phyloP scores from a whole-genome alignment of 2,329 filamentous ascomycete genomes.

The Metarhizium anisopliae region DNA sequence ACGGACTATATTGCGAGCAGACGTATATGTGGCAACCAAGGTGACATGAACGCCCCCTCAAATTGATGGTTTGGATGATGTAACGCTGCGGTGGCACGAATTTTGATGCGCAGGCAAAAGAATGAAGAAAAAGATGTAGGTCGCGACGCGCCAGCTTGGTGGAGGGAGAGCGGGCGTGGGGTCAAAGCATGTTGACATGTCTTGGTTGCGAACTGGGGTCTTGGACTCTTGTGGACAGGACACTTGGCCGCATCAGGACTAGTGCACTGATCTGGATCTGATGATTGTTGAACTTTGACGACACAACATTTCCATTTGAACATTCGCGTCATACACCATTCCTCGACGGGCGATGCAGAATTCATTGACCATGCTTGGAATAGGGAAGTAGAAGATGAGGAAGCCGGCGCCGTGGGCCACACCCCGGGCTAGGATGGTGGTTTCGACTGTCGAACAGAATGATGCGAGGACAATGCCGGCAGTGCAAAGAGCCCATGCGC shows the following conservation, averaged over 20 bases:
- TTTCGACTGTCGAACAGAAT: conserved; percentile 22
- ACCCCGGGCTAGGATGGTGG: conserved; percentile 30
- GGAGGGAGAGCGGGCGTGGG: not conserved
- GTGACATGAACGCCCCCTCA: not conserved
- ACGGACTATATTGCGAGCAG: not conserved
- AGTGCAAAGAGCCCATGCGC: conserved; percentile 25
- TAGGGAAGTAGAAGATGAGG: conserved; percentile 26
- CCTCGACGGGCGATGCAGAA: conserved; percentile 29
- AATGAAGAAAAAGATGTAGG: not conserved
- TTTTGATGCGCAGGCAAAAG: not conserved
- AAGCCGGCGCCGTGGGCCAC: conserved; percentile 30
- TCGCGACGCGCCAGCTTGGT: not conserved
- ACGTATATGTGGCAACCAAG: not conserved
- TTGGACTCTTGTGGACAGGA: not conserved
- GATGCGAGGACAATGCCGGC: conserved; percentile 23
- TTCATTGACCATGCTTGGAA: conserved; percentile 30
- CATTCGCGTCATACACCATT: conserved; percentile 21
- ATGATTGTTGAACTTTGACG: not conserved
- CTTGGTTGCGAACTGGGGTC: not conserved
- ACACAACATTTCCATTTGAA: not conserved
- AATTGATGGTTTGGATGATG: not conserved
- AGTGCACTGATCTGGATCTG: not conserved
- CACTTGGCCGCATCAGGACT: not conserved
- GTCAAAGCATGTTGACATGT: not conserved
- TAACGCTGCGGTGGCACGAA: not conserved